Evolutionary conservation across 192 early-diverging fungal genomes (phyloP), one percentile per base, ranked within the genome.

Genomic region (Linnemannia schmuckeri): DNA sequence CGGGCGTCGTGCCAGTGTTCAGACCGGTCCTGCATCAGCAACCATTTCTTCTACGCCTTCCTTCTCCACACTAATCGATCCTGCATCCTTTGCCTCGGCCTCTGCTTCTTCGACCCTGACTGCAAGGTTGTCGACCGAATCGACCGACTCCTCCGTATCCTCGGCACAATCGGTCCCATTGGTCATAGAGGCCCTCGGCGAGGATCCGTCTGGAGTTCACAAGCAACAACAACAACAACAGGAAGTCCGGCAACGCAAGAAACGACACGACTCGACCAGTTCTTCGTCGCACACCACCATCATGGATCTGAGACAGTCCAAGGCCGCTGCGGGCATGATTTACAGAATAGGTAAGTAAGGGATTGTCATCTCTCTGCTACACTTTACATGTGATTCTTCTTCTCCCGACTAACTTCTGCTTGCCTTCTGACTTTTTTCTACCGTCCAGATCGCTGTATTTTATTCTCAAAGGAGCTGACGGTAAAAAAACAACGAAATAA

Each of bases 391-490:
- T 35, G 9, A 57, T 3, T 57, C 55, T 66, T 66, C 13, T 66
- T 10, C 61, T 63, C 27, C 12, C 30, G 27, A 33, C n/a, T 66
- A 66, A 66, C 61, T 52, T 22, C 49, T 52, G 18, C 49, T 52
- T 22, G 49, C 20, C 49, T 52, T 52, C 38, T 47, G 9, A 9
- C 37, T 61, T 61, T 20, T 35, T 63, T n/a, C 47, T 74, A 0
- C 33, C 20, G 7, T 35, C 4, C 81, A 87, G 90, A 93, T 72
- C 83, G 88, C 70, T 93, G 90, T 15, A 89, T 93, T 37, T 72
- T 89, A 6, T 90, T 92, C 47, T 93, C 92, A 61, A 93, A 82
- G 37, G 84, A 92, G 35, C 77, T 93, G 5, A 76, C 78, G 30
- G 88, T 92, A 90, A 63, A 75, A 5, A 70, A n/a, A 38, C 54